phyloP scores from a whole-genome alignment of 2,329 filamentous ascomycete genomes.

The Talaromyces amestolkiae region DNA sequence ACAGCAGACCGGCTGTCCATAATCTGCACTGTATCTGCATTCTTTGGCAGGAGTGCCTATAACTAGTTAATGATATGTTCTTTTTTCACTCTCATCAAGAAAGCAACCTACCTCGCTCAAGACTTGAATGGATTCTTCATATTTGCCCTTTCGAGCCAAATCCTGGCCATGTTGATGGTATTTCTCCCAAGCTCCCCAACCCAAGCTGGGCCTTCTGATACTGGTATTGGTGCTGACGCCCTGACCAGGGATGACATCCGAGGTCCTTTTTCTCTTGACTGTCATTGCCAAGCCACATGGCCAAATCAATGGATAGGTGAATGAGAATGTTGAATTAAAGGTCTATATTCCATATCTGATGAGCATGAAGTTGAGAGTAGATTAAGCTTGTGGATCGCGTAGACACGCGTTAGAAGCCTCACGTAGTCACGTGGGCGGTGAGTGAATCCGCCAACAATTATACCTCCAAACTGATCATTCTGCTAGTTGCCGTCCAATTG shows the following conservation, averaged over 20 bases:
- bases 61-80: background rate
- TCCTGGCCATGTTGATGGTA: conserved; percentile 43
- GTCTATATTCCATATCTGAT: background rate
- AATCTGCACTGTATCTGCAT: conserved; percentile 39
- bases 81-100: background rate
- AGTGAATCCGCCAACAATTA: background rate
- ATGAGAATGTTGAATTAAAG: background rate
- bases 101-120: conserved; percentile 38
- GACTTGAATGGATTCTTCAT: conserved; percentile 42
- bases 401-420: conserved; percentile 4
- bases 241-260: background rate
- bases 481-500: conserved; percentile 24
- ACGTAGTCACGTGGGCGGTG: conserved; percentile 20
- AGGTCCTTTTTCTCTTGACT: conserved; percentile 9
- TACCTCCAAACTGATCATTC: background rate
- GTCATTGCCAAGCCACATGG: conserved; percentile 13
- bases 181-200: conserved; percentile 24
- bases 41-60: conserved; percentile 39
- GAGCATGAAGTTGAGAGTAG: background rate
- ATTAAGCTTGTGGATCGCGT: conserved; percentile 5
- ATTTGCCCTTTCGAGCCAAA: conserved; percentile 46
- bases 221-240: background rate
- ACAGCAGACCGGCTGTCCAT: conserved; percentile 57
- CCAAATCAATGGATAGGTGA: background rate
- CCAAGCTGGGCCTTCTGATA: conserved; percentile 8